Conservation (phyloP, 2,329 filamentous ascomycete genomes). For the Pestalotiopsis sp. region DNA sequence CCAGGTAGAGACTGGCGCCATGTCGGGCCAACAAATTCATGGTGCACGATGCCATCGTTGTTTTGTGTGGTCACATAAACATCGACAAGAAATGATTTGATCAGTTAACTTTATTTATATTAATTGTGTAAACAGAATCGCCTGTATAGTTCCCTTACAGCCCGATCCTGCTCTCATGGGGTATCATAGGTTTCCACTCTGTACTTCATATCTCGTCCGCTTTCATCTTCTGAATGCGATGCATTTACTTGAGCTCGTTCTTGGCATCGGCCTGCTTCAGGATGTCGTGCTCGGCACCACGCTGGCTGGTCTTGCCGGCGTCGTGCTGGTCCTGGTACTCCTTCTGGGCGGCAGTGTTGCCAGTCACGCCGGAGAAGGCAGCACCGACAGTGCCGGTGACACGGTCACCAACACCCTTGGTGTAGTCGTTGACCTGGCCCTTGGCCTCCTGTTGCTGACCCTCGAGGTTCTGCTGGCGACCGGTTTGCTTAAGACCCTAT, state of each 20-base stretch:
- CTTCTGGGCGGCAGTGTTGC: slow-evolving; percentile 66
- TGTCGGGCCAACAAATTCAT: too few species aligned
- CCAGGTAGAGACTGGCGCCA: too few species aligned
- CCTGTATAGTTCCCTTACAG: neutral
- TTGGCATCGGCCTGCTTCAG: slow-evolving; percentile 67
- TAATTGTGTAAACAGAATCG: neutral
- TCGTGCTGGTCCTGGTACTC: slow-evolving; percentile 75
- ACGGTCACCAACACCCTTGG: slow-evolving; percentile 68
- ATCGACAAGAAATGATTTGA: neutral
- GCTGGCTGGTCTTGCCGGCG: slow-evolving; percentile 80
- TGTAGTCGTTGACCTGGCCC: slow-evolving; percentile 78
- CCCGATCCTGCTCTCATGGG: neutral
- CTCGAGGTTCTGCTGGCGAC: slow-evolving; percentile 76
- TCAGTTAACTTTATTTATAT: neutral
- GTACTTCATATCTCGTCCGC: neutral
- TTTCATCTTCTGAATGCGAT: neutral
- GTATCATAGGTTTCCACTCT: slow-evolving; percentile 5
- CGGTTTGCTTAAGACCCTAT: slow-evolving; percentile 70
- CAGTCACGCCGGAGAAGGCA: slow-evolving; percentile 72
- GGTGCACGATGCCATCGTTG: too few species aligned
- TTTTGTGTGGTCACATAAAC: neutral
- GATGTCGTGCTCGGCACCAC: slow-evolving; percentile 81
- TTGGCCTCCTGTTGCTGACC: slow-evolving; percentile 83
- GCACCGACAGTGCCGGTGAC: slow-evolving; percentile 72
- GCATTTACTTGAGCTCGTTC: slow-evolving; percentile 11